Base-by-base conservation (phyloP, 768 basidiomycete species). In the Macrolepiota dolichaula region DNA sequence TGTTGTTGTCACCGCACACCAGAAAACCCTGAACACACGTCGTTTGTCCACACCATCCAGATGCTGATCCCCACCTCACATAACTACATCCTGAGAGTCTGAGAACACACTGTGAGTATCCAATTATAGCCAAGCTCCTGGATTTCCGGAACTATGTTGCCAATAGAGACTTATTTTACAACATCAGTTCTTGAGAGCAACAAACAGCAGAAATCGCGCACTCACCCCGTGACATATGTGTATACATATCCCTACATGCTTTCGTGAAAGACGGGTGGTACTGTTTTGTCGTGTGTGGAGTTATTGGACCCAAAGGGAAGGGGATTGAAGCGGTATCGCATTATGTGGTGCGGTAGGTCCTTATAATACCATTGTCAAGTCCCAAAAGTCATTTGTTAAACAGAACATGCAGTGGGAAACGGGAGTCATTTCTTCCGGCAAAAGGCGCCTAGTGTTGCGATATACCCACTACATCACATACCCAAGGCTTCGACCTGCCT, bases 131-230 rank as follows among this genome's bases (percentile, higher is more conserved):
- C 11, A n/a, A 32, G 3, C 19, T 35, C 57, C 46, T 58, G 29
- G 47, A 50, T 36, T 37, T 58, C 47, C 57, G 46, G 36, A 38
- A 27, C 17, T 13, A 35, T 7, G 27, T n/a, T 22, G 35, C 22
- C 35, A 53, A 49, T 42, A 42, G 10, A n/a, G 40, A 27, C 19
- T 24, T 22, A 22, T 25, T 37, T 38, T 25, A 54, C 10, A 54
- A 38, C 52, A 54, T 54, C 17, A 38, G 22, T 15, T 27, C 25
- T 32, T 11, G n/a, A 25, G n/a, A 4, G 24, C 32, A 38, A 50
- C 47, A 58, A 58, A 50, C 47, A 58, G 57, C 57, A 50, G 29
- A 58, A 58, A 50, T 51, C 35, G 32, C 57, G 46, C 57, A 58
- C 10, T 37, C 27, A 13, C 10, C 35, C 35, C 52, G 32, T 53